Base-by-base conservation (phyloP, 805 yeast species). In the Saturnispora saitoi region DNA sequence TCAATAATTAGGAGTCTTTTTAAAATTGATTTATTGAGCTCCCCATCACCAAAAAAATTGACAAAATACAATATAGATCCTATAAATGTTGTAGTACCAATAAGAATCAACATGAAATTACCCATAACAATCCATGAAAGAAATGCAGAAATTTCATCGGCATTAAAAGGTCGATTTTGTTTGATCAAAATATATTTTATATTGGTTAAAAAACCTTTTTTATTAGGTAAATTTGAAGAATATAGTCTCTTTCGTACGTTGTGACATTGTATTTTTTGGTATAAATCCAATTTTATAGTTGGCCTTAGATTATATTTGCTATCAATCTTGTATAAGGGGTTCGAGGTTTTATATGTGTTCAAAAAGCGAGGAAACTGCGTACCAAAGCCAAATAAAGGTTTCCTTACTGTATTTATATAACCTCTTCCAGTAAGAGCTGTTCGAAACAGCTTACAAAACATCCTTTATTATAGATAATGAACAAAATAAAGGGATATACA, bases 101-200 rank as follows among this genome's bases (percentile, higher is more conserved):
- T 62, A 12, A 76, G 58, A 15, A 77, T 65, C 80, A 80, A 77
- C 32, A 77, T 58, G 19, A 76, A 62, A 55, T 77, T 73, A 0
- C 81, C 82, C 79, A 77, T 74, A 29, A 77, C 68, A 11, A 76
- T 59, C 80, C 80, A 77, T 4, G 81, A 76, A 9, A 73, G 65
- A 55, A 77, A 73, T 1, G 83, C 81, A 2, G 77, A 72, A 15
- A 75, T 59, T 50, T 76, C 80, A 55, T 76, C 80, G 14, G 70
- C 56, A 29, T 76, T 68, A 50, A 74, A 71, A 10, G 78, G 75
- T 34, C 76, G 59, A 54, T 70, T 70, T 42, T 73, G 76, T 37
- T 80, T 60, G 2, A 72, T 60, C 11, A 77, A 59, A 0, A 76
- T 67, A 77, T 79, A 77, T 58, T 71, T 74, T 1, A 61, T 12